Evolutionary conservation across 257 asterid genomes (phyloP).

Genomic region (Primulina tabacum): DNA sequence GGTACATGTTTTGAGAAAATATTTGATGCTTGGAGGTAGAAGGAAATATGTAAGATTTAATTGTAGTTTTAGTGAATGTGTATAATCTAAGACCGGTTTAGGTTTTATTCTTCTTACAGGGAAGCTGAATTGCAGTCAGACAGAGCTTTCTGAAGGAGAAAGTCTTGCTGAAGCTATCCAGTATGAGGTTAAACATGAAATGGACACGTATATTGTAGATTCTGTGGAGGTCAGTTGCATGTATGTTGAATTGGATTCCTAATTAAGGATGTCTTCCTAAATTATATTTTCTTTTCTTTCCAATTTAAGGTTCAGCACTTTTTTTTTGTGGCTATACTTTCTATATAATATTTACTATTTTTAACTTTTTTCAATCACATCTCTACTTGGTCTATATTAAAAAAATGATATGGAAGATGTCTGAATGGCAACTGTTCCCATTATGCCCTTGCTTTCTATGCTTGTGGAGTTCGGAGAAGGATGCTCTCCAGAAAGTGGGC

Average conservation of each 20-base stretch:
- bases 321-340: neutral
- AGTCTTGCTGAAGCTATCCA: slow-evolving; percentile 44
- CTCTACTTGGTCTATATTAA: neutral
- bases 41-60: slow-evolving; percentile 1
- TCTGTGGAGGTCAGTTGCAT: slow-evolving; percentile 54
- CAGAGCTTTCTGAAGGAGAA: slow-evolving; percentile 41
- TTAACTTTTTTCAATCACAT: too few species aligned
- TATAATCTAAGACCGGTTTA: slow-evolving; percentile 6
- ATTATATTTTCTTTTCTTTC: slow-evolving; percentile 11
- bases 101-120: slow-evolving; percentile 33
- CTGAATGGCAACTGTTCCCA: neutral
- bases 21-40: neutral
- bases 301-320: slow-evolving; percentile 8
- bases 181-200: slow-evolving; percentile 24
- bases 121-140: slow-evolving; percentile 35
- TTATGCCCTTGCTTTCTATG: too few species aligned
- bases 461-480: neutral
- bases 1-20: neutral
- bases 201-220: slow-evolving; percentile 35
- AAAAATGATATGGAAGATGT: neutral
- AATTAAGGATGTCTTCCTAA: slow-evolving; percentile 18
- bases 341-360: too few species aligned
- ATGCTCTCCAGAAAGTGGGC: too few species aligned
- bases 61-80: neutral
- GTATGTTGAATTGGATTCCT: slow-evolving; percentile 23